Evolutionary conservation across 2,329 filamentous ascomycete species (phyloP), one percentile per base, ranked within the genome.

Genomic region (Thermoascus crustaceus): DNA sequence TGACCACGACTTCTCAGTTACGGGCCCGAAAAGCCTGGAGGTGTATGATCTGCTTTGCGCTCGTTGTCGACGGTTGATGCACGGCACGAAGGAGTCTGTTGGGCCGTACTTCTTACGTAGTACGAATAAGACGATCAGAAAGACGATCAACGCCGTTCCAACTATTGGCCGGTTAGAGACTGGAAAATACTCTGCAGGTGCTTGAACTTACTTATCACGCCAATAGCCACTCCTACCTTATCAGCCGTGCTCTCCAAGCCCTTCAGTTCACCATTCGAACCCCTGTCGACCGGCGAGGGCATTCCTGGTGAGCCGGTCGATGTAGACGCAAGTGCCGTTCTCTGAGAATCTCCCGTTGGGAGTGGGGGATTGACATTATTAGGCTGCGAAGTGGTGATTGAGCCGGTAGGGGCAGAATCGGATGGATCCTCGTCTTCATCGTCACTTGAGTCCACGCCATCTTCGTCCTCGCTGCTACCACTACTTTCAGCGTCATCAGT

Each of bases 21-120:
- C n/a, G n/a, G n/a, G n/a, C n/a, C n/a, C n/a, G n/a, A n/a, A n/a
- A n/a, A n/a, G n/a, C n/a, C n/a, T n/a, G n/a, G n/a, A n/a, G n/a
- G n/a, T n/a, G n/a, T 11, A 14, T 26, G 24, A 34, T 25, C 30
- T 22, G 9, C 19, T 32, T 32, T 7, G 10, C 8, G 22, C 5
- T 14, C 11, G 4, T 22, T 10, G 11, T 7, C 14, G 21, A 16
- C 21, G 7, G 22, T 7, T 25, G 7, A 24, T 3, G 17, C 2
- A 14, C 29, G 35, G 29, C n/a, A n/a, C 21, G 21, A 37, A 13
- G 22, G 29, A 10, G 30, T 11, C 10, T 5, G 8, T 29, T 17
- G 35, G 35, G 10, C 35, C 20, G 7, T 26, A 20, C 16, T 26
- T 37, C 13, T 27, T 26, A 18, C 35, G 21, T n/a, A 37, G 5